These are phyloP conservation scores for Odontarrhena argentea DNA, from an alignment of 345 rosid genomes.

Conservation along the genomic window DNA sequence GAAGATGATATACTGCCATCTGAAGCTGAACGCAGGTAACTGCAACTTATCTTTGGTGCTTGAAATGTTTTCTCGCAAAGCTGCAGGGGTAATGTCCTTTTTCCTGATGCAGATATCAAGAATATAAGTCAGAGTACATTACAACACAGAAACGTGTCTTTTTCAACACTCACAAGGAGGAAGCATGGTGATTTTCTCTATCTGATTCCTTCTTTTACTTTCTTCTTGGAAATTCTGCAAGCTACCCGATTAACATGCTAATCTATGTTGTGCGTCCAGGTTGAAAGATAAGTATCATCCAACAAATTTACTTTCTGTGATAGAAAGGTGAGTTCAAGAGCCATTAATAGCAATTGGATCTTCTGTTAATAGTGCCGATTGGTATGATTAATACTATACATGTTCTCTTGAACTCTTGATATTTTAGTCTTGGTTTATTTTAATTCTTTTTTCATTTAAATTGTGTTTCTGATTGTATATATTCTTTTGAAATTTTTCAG, in stretches of 20 bases:
- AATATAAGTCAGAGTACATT: slow-evolving; percentile 88
- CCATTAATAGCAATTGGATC: slow-evolving; percentile 4
- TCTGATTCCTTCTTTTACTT: slow-evolving; percentile 7
- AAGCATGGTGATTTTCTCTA: slow-evolving; percentile 39
- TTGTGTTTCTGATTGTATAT: not conserved
- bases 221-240: not conserved
- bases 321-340: slow-evolving; percentile 66
- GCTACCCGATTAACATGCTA: slow-evolving; percentile 24
- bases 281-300: slow-evolving; percentile 93
- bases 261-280: slow-evolving; percentile 50
- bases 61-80: slow-evolving; percentile 12
- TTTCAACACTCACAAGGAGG: slow-evolving; percentile 51
- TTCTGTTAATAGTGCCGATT: not conserved
- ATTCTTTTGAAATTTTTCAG: slow-evolving; percentile 45
- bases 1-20: slow-evolving; percentile 97
- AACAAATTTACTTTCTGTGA: slow-evolving; percentile 72
- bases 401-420: slow-evolving; percentile 14
- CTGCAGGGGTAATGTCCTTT: slow-evolving; percentile 20
- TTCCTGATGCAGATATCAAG: slow-evolving; percentile 79
- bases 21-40: slow-evolving; percentile 97
- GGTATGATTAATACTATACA: slow-evolving; percentile 11
- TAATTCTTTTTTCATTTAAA: not conserved
- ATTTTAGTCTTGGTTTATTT: not conserved
- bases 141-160: slow-evolving; percentile 86
- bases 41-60: slow-evolving; percentile 9